Evolutionary conservation across 1,284 basidiomycete genomes (phyloP), one percentile per base, ranked within the genome.

Genomic region (Phenoliferia sp.): DNA sequence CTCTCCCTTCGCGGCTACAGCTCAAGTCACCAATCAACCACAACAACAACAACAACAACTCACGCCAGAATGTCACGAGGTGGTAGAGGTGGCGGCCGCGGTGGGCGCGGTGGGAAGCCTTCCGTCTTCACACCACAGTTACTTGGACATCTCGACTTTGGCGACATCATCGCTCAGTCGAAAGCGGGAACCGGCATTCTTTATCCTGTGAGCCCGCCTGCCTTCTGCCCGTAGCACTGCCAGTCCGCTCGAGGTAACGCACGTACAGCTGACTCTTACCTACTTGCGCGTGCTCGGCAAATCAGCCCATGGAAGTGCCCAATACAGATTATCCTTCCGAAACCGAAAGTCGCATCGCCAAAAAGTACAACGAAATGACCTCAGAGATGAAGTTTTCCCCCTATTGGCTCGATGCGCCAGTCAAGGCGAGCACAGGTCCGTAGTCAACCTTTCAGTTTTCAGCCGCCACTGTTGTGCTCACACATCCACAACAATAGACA

Each of bases 81-180:
- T 10, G 61, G 63, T 4, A 61, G 69, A 22, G 59, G 71, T 16
- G 65, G 71, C 22, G 67, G 71, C 29, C 60, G 71, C 50, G 48
- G 63, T 26, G 66, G 52, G 3, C n/a, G 64, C 22, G 60, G 64
- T 9, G 67, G 67, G 26, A 60, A 59, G 1, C 55, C 63, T 0
- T 57, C 61, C 0, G 62, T 67, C 9, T 50, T 50, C 26, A 64
- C 61, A 29, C 67, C 70, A 1, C 69, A 73, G 59, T 63, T 69
- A 28, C 71, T 73, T 36, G 71, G 71, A 0, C 64, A 69, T 44
- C 52, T 73, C 31, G 36, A 44, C n/a, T 73, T 61, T 60, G 16
- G 31, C 9, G 71, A 73, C 29, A 73, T 73, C 61, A 71, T 73
- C 58, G 61, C 56, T 7, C 48, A 62, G n/a, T 67, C 69, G 1